Evolutionary conservation across 2,329 filamentous ascomycete genomes (phyloP).

Genomic region (Piedraia hortae): DNA sequence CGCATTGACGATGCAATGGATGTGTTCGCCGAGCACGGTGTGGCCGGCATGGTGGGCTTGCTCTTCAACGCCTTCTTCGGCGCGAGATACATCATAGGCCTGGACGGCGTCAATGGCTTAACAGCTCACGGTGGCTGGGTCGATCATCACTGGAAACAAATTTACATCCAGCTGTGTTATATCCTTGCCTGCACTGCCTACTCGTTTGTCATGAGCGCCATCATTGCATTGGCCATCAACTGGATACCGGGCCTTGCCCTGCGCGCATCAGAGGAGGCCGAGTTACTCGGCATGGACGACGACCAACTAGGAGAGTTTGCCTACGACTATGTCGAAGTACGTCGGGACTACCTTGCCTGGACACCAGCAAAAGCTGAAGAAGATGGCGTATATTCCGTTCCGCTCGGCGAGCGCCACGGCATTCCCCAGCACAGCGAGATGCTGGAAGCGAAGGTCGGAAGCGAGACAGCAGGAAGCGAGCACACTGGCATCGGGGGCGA

Average conservation of each 20-base stretch:
- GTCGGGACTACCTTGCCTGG: constrained; percentile 70
- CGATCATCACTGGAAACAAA: constrained; percentile 42
- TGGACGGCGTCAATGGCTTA: constrained; percentile 45
- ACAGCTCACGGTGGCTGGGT: constrained; percentile 35
- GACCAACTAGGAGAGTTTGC: constrained; percentile 77
- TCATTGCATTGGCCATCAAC: constrained; percentile 50
- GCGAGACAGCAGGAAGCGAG: constrained; percentile 15
- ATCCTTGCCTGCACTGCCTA: constrained; percentile 38
- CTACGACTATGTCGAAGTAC: constrained; percentile 74
- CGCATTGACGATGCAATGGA: constrained; percentile 70
- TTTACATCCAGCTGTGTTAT: constrained; percentile 61
- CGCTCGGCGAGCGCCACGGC: constrained; percentile 36
- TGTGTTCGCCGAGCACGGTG: constrained; percentile 69
- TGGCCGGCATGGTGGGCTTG: constrained; percentile 61
- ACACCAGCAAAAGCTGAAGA: constrained; percentile 43
- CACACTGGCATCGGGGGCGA: constrained; percentile 25
- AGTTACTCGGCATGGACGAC: constrained; percentile 69
- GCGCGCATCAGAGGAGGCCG: constrained; percentile 53
- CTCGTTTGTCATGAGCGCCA: constrained; percentile 43
- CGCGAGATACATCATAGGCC: constrained; percentile 40
- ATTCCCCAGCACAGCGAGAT: constrained; percentile 34
- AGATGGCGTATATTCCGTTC: constrained; percentile 31
- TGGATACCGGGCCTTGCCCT: constrained; percentile 51
- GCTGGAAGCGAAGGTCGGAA: constrained; percentile 27
- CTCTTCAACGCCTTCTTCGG: constrained; percentile 50